Evolutionary conservation across 805 yeast genomes (phyloP).

Genomic region (Yamadazyma paraphyllophila): DNA sequence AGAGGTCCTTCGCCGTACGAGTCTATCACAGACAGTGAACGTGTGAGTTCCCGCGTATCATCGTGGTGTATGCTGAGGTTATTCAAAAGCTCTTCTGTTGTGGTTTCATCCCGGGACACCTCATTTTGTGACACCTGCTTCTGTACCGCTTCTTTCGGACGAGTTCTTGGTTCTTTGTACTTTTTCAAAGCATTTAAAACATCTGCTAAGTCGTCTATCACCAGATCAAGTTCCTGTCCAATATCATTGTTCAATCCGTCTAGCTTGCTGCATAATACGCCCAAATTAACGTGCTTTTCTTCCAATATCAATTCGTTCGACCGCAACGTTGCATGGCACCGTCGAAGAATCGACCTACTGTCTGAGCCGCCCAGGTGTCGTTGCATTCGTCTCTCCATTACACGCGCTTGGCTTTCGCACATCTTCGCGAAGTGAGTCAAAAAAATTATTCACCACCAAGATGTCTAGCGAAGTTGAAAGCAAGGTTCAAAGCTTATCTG

Average conservation of each 20-base stretch:
- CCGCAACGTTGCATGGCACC: background rate
- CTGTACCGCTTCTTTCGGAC: no score
- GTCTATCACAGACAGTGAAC: background rate
- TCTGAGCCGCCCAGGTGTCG: background rate
- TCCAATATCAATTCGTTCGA: background rate
- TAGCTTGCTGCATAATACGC: background rate
- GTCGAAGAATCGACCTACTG: background rate
- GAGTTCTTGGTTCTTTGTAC: background rate
- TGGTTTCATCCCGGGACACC: no score
- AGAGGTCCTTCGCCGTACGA: conserved; percentile 9
- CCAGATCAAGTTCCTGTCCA: background rate
- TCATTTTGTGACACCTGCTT: no score
- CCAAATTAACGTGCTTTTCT: background rate
- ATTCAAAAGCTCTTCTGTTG: no score
- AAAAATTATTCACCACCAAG: conserved; percentile 7
- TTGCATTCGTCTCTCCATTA: background rate
- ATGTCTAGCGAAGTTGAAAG: conserved; percentile 34
- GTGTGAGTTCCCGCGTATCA: no score
- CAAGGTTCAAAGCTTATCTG: conserved; percentile 46
- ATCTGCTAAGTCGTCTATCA: background rate
- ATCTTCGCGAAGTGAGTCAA: background rate
- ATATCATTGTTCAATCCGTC: background rate
- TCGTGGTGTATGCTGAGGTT: no score
- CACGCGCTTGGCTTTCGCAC: background rate
- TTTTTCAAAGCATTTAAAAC: background rate